A percentile compares a stretch with the other conserved stretches of the same genome.
These are phyloP conservation scores for Phytophthora uliginosa DNA, from an alignment of 352 stramenopile species.

Conservation along the genomic window DNA sequence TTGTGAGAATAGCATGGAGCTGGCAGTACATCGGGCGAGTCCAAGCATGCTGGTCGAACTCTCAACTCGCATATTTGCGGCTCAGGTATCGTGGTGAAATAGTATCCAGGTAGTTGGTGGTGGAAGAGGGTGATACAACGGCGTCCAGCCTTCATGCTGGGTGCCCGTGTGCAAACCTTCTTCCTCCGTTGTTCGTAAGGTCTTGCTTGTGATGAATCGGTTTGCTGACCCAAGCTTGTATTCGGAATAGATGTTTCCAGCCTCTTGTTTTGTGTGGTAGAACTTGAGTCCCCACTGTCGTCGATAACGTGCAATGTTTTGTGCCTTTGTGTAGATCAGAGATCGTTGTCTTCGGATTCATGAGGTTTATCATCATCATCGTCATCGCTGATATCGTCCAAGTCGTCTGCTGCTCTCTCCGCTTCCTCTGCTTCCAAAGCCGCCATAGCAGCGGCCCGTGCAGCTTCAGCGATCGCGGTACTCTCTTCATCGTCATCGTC, in stretches of 20 bases:
- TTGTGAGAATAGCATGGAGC: constrained; percentile 38
- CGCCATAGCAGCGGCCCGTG: constrained; percentile 34
- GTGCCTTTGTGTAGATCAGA: constrained; percentile 35
- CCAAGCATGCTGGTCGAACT: constrained; percentile 16
- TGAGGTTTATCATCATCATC: constrained; percentile 33
- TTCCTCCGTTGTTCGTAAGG: constrained; percentile 11
- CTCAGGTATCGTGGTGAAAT: neutral
- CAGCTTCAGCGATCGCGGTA: constrained; percentile 24
- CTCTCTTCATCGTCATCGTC: constrained; percentile 35
- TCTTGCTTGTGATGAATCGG: constrained; percentile 20
- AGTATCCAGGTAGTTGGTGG: constrained; percentile 2
- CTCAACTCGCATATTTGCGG: constrained; percentile 11
- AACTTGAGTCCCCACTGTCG: constrained; percentile 8
- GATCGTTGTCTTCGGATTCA: constrained; percentile 73
- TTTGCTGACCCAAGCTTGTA: constrained; percentile 30
- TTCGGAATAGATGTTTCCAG: constrained; percentile 48
- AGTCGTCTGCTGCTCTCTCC: constrained; percentile 22
- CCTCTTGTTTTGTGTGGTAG: constrained; percentile 19
- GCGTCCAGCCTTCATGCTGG: constrained; percentile 20
- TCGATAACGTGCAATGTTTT: neutral
- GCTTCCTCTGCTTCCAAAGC: constrained; percentile 46
- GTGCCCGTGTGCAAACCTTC: constrained; percentile 6
- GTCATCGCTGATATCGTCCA: constrained; percentile 63
- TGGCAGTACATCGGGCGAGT: constrained; percentile 14
- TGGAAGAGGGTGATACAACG: neutral